phyloP scores from a whole-genome alignment of 148 eudicot genomes.

The Polygonum aviculare region DNA sequence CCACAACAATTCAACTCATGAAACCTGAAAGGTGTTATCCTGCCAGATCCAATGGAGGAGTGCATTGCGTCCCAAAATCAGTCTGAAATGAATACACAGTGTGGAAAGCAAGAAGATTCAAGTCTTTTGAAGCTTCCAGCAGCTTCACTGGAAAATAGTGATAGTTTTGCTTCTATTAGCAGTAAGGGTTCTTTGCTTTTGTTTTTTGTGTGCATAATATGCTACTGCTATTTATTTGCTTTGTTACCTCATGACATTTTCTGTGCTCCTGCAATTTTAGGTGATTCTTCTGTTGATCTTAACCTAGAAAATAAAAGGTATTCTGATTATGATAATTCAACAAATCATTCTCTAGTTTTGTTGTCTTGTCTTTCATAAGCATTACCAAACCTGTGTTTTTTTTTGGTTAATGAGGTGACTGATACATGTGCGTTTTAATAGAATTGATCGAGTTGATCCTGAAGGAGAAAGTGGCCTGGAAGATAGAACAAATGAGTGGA shows the following conservation, averaged over 20 bases:
- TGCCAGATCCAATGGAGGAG: conserved; percentile 15
- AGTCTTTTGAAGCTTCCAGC: conserved; percentile 23
- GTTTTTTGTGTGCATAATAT: background rate
- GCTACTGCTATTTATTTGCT: background rate
- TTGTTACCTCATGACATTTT: background rate
- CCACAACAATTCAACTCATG: conserved; percentile 30
- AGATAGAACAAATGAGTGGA: background rate
- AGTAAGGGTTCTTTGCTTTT: conserved; percentile 28
- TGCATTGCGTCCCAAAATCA: conserved; percentile 17
- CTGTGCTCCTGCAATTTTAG: conserved; percentile 27
- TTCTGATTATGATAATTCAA: background rate
- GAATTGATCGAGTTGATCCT: background rate
- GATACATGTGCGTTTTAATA: background rate
- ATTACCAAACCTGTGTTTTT: background rate
- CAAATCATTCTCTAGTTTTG: background rate
- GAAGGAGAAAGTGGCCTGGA: background rate
- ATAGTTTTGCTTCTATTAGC: conserved; percentile 51
- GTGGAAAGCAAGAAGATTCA: conserved; percentile 22
- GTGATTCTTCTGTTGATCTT: conserved; percentile 59
- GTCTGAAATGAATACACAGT: conserved; percentile 20
- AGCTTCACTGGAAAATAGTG: conserved; percentile 36
- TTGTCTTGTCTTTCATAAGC: background rate
- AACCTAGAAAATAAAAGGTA: conserved; percentile 38
- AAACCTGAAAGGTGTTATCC: conserved; percentile 27
- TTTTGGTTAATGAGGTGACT: background rate